Conservation (phyloP, 805 yeast genomes). For the Metschnikowia drakensbergensis region DNA sequence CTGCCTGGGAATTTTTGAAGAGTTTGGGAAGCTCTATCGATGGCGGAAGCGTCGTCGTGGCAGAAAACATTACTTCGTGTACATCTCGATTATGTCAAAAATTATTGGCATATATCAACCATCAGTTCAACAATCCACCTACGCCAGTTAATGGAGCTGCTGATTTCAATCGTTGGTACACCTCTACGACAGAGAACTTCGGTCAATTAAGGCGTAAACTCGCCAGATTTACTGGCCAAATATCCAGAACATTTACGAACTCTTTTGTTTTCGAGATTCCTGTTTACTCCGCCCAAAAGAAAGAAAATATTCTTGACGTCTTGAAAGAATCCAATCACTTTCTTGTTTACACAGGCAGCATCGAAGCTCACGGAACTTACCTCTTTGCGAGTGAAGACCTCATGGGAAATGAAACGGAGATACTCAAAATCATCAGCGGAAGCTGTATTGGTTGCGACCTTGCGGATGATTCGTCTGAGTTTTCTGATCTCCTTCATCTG, state of each 20-base stretch:
- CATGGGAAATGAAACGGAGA: constrained; percentile 36
- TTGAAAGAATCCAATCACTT: constrained; percentile 68
- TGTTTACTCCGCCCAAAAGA: constrained; percentile 37
- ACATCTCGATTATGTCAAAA: constrained; percentile 66
- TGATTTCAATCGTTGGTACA: constrained; percentile 58
- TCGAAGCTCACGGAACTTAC: constrained; percentile 74
- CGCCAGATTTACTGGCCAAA: constrained; percentile 66
- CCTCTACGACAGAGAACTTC: constrained; percentile 62
- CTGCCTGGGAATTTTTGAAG: constrained; percentile 73
- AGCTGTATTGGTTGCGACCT: constrained; percentile 38
- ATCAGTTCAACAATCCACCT: constrained; percentile 64
- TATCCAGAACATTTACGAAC: constrained; percentile 71
- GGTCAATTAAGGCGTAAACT: constrained; percentile 79
- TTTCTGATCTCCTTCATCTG: constrained; percentile 22
- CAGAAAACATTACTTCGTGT: constrained; percentile 66
- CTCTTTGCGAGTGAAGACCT: constrained; percentile 69
- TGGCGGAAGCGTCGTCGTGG: constrained; percentile 76
- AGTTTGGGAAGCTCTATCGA: constrained; percentile 75
- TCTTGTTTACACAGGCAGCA: constrained; percentile 66
- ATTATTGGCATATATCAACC: constrained; percentile 63
- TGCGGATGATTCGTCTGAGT: constrained; percentile 22
- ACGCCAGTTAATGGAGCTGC: constrained; percentile 28
- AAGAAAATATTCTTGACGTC: constrained; percentile 51
- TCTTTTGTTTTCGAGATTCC: constrained; percentile 58
- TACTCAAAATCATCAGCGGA: constrained; percentile 37